Evolutionary conservation across 2,329 filamentous ascomycete genomes (phyloP).

Genomic region (Phaeosphaeria sp.): DNA sequence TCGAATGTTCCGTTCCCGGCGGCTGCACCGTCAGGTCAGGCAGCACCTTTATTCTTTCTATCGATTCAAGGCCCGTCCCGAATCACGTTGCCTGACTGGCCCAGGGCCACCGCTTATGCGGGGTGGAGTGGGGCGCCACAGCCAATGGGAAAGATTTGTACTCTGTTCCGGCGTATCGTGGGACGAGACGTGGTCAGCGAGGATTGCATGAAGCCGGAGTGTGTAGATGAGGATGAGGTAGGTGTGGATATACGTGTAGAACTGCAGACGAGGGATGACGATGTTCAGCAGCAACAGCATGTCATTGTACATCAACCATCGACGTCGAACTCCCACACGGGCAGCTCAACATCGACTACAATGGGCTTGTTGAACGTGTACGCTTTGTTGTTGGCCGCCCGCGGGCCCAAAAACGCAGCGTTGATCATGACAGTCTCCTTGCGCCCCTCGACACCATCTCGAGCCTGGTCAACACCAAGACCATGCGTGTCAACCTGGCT

Average conservation of each 20-base stretch:
- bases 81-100: slow-evolving; percentile 32
- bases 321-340: slow-evolving; percentile 51
- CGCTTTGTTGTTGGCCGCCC: slow-evolving; percentile 58
- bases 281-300: not conserved
- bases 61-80: slow-evolving; percentile 40
- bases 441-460: slow-evolving; percentile 46
- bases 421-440: slow-evolving; percentile 81
- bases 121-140: slow-evolving; percentile 29
- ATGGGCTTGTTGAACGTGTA: slow-evolving; percentile 79
- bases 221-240: not conserved
- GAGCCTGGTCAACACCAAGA: not conserved
- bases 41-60: slow-evolving; percentile 27
- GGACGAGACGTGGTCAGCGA: slow-evolving; percentile 27
- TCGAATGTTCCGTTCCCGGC: slow-evolving; percentile 14
- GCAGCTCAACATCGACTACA: slow-evolving; percentile 81
- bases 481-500: slow-evolving; percentile 27
- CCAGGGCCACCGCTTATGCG: slow-evolving; percentile 35
- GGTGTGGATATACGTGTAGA: not conserved
- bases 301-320: slow-evolving; percentile 2
- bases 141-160: slow-evolving; percentile 8
- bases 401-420: slow-evolving; percentile 74
- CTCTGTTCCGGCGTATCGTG: slow-evolving; percentile 1
- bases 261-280: not conserved
- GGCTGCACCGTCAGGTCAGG: slow-evolving; percentile 38
- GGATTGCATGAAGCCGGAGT: not conserved